Evolutionary conservation across 2,329 filamentous ascomycete genomes (phyloP).

Genomic region (Trichophyton schoenleinii): DNA sequence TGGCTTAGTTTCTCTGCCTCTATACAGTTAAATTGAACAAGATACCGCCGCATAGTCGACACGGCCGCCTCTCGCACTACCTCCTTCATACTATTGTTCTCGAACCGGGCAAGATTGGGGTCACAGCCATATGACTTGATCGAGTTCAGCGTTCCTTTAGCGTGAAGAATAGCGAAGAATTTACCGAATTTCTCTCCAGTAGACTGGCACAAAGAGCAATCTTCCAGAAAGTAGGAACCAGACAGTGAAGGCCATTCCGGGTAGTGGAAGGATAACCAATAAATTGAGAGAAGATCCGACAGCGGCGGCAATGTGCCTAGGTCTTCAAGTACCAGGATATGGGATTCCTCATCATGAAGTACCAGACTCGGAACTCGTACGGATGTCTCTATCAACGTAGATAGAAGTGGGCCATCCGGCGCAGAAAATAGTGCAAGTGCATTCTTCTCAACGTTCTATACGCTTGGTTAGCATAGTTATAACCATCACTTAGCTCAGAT

Average conservation of each 20-base stretch:
- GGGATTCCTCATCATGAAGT: slow-evolving; percentile 4
- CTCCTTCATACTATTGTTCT: slow-evolving; percentile 6
- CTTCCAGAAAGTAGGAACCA: not conserved
- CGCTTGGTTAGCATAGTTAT: not conserved
- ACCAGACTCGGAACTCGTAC: not conserved
- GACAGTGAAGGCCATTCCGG: not conserved
- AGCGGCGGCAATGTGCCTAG: slow-evolving; percentile 4
- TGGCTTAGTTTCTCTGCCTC: slow-evolving; percentile 1
- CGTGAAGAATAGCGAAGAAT: slow-evolving; percentile 3
- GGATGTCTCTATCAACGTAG: not conserved
- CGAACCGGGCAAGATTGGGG: not conserved
- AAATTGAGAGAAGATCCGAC: slow-evolving; percentile 4
- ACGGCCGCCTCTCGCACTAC: slow-evolving; percentile 6
- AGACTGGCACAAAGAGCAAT: not conserved
- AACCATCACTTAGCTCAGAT: not conserved
- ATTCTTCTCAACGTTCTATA: slow-evolving; percentile 8
- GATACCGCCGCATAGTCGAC: slow-evolving; percentile 3
- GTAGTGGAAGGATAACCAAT: not conserved
- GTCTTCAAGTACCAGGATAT: slow-evolving; percentile 9
- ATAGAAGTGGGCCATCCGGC: not conserved
- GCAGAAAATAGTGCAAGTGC: slow-evolving; percentile 4
- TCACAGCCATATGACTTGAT: slow-evolving; percentile 1
- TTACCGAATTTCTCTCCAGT: not conserved
- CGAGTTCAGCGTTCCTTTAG: slow-evolving; percentile 1
- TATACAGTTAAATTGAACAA: slow-evolving; percentile 1